Evolutionary conservation across 345 rosid genomes (phyloP).

Genomic region (Dovyalis caffra): DNA sequence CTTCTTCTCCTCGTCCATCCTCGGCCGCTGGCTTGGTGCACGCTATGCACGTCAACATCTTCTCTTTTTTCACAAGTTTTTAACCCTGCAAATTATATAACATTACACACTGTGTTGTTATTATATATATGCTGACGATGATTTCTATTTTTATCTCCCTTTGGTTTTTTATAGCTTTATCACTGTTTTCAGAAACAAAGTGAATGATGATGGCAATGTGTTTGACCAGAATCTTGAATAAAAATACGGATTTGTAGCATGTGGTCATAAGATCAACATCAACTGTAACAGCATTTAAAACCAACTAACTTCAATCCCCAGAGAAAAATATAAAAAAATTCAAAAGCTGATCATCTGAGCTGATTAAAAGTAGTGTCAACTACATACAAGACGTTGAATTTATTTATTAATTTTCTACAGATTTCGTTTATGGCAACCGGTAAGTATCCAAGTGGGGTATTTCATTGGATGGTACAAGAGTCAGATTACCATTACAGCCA

Average conservation of each 20-base stretch:
- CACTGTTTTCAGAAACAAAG: neutral
- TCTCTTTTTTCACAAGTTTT: no score
- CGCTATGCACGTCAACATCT: conserved; percentile 95
- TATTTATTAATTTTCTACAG: no score
- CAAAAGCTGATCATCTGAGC: no score
- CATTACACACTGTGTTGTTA: neutral
- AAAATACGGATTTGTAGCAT: no score
- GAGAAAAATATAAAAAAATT: neutral
- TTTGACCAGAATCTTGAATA: no score
- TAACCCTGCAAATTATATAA: neutral
- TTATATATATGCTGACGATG: neutral
- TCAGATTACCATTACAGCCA: neutral
- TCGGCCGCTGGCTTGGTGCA: conserved; percentile 87
- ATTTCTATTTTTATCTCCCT: neutral
- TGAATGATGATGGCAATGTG: neutral
- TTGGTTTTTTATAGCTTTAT: neutral
- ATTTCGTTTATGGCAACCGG: no score
- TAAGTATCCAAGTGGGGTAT: no score
- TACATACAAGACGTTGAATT: no score
- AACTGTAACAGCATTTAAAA: no score
- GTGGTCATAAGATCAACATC: neutral
- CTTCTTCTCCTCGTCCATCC: conserved; percentile 69
- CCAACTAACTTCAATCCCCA: neutral
- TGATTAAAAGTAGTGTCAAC: no score
- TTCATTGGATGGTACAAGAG: neutral